phyloP scores from a whole-genome alignment of 208 protist species.

The Balamuthia mandrillaris region DNA sequence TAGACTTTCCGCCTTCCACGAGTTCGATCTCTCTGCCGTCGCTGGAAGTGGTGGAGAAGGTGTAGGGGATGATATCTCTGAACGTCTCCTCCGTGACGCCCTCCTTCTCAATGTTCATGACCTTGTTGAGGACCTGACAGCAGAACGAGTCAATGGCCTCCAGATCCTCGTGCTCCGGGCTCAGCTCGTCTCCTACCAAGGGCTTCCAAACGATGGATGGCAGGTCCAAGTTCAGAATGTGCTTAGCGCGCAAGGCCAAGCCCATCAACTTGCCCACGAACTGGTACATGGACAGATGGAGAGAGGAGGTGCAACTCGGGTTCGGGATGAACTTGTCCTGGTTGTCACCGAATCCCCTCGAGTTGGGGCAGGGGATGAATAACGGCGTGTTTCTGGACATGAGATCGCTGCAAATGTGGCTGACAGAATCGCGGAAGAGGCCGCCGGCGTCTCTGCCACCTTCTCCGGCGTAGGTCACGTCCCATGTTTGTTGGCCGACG shows the following conservation, averaged over 20 bases:
- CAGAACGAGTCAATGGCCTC: constrained; percentile 19
- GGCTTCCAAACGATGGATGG: constrained; percentile 58
- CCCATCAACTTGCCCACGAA: constrained; percentile 85
- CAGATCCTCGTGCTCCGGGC: neutral
- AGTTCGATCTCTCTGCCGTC: neutral
- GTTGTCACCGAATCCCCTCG: constrained; percentile 48
- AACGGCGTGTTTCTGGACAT: constrained; percentile 20
- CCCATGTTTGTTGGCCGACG: constrained; percentile 25
- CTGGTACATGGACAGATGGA: constrained; percentile 52
- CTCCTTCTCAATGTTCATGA: neutral
- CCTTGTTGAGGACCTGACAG: neutral
- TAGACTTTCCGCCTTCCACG: neutral
- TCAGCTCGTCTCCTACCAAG: constrained; percentile 29
- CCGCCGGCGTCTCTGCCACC: constrained; percentile 27
- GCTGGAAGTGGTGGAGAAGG: neutral
- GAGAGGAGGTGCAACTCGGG: neutral
- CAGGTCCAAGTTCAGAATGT: constrained; percentile 74
- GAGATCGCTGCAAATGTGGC: constrained; percentile 46
- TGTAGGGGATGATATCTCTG: neutral
- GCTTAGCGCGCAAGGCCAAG: constrained; percentile 81
- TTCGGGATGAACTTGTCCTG: constrained; percentile 51
- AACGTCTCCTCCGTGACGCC: neutral
- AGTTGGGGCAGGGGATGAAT: constrained; percentile 47
- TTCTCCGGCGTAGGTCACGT: constrained; percentile 18
- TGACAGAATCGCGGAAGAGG: constrained; percentile 40